phyloP scores from a whole-genome alignment of 257 asterid species.

The Pogostemon cablin region DNA sequence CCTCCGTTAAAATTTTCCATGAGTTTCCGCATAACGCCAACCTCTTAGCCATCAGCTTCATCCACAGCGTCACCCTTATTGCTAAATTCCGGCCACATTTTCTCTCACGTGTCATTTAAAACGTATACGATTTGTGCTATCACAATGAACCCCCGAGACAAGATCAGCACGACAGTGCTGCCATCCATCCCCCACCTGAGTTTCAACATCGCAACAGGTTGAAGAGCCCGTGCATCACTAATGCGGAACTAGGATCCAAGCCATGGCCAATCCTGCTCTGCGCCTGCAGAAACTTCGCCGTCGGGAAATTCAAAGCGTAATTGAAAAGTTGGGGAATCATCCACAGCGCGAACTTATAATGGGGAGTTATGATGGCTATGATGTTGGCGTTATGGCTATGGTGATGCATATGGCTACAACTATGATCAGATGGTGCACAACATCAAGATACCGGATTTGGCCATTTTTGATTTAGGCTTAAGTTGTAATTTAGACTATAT shows the following conservation, averaged over 20 bases:
- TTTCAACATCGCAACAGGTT: constrained; percentile 59
- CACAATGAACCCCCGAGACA: constrained; percentile 65
- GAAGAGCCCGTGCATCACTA: constrained; percentile 38
- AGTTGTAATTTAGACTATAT: too few species aligned
- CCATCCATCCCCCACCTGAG: constrained; percentile 59
- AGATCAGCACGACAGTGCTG: constrained; percentile 47
- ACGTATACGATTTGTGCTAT: constrained; percentile 50
- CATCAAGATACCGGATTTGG: too few species aligned
- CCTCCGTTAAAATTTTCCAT: too few species aligned
- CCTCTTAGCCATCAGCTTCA: too few species aligned
- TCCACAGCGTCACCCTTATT: constrained; percentile 16
- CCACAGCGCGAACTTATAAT: constrained; percentile 41
- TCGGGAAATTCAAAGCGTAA: constrained; percentile 54
- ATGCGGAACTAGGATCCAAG: constrained; percentile 41
- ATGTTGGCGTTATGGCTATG: too few species aligned
- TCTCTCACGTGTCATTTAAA: constrained; percentile 49
- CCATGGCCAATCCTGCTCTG: constrained; percentile 52
- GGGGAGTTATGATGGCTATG: too few species aligned
- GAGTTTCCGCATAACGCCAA: too few species aligned
- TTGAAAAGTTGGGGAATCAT: constrained; percentile 68
- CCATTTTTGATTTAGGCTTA: too few species aligned
- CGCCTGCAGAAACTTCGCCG: constrained; percentile 57
- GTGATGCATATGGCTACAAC: too few species aligned
- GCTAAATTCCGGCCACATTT: constrained; percentile 61
- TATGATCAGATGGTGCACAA: too few species aligned